Evolutionary conservation across 768 basidiomycete species (phyloP).

Genomic region (Trametopsis cervina): DNA sequence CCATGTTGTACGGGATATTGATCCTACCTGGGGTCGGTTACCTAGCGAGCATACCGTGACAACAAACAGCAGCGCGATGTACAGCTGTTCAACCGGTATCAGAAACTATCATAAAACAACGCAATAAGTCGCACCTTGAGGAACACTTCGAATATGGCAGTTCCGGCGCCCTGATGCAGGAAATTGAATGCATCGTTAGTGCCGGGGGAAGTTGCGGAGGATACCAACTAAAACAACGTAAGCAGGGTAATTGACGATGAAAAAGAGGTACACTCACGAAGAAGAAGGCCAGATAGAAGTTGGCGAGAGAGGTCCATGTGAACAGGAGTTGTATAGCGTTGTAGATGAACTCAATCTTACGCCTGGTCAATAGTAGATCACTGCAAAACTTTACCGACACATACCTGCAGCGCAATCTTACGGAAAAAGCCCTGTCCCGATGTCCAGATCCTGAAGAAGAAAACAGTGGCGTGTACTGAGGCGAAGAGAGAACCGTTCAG

Average conservation of each 20-base stretch:
- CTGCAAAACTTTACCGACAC: neutral
- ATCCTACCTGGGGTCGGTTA: constrained; percentile 66
- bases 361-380: neutral
- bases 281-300: constrained; percentile 93
- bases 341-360: constrained; percentile 82
- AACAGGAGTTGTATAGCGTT: constrained; percentile 86
- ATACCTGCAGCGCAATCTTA: constrained; percentile 61
- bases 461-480: constrained; percentile 86
- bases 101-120: neutral
- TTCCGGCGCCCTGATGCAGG: constrained; percentile 63
- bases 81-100: constrained; percentile 43
- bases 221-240: constrained; percentile 51
- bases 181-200: constrained; percentile 74
- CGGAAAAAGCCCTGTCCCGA: constrained; percentile 88
- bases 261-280: constrained; percentile 53
- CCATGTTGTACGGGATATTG: neutral
- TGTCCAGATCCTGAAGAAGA: constrained; percentile 83
- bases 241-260: neutral
- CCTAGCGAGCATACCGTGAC: constrained; percentile 84
- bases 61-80: constrained; percentile 80
- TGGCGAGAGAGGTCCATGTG: constrained; percentile 90
- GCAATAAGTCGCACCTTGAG: constrained; percentile 32
- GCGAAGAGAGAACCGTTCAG: constrained; percentile 89
- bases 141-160: constrained; percentile 73
- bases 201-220: constrained; percentile 57